Evolutionary conservation across 192 early-diverging fungal species (phyloP).

Genomic region (Coemansia guatemalensis): DNA sequence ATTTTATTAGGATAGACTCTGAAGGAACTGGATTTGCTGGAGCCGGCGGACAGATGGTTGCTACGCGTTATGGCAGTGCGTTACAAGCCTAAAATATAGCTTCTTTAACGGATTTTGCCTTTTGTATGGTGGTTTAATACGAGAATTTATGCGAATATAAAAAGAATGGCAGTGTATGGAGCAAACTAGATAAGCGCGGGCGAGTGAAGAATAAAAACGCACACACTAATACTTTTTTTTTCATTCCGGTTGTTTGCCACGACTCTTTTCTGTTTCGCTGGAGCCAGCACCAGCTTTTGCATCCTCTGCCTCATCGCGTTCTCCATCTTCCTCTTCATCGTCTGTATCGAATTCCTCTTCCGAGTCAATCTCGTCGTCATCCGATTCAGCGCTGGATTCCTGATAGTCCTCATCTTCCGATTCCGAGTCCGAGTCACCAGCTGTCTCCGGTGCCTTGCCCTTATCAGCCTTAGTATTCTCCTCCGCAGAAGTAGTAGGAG

Average conservation of each 20-base stretch:
- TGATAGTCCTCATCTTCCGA: constrained; percentile 15
- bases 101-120: not conserved
- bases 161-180: not conserved
- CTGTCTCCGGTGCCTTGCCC: constrained; percentile 3
- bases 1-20: constrained; percentile 23
- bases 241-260: not conserved
- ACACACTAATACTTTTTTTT: not conserved
- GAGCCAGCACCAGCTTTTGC: not conserved
- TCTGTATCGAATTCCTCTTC: constrained; percentile 7
- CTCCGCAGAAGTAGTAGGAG: not conserved
- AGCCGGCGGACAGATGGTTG: constrained; percentile 46
- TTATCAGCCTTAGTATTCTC: constrained; percentile 5
- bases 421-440: constrained; percentile 6
- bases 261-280: not conserved
- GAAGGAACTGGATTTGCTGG: constrained; percentile 49
- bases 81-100: constrained; percentile 32
- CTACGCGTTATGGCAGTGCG: constrained; percentile 36
- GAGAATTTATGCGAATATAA: constrained; percentile 1
- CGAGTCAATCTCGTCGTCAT: not conserved
- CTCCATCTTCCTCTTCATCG: constrained; percentile 2
- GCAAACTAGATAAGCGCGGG: not conserved
- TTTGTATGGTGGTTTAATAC: constrained; percentile 6
- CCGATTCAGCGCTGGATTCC: constrained; percentile 8
- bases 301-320: not conserved
- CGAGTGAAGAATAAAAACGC: not conserved